Percentiles rank a stretch among this genome's conserved stretches.
These are phyloP conservation scores for Aspergillus jensenii DNA, from an alignment of 2,329 filamentous ascomycete genomes.

Conservation along the genomic window DNA sequence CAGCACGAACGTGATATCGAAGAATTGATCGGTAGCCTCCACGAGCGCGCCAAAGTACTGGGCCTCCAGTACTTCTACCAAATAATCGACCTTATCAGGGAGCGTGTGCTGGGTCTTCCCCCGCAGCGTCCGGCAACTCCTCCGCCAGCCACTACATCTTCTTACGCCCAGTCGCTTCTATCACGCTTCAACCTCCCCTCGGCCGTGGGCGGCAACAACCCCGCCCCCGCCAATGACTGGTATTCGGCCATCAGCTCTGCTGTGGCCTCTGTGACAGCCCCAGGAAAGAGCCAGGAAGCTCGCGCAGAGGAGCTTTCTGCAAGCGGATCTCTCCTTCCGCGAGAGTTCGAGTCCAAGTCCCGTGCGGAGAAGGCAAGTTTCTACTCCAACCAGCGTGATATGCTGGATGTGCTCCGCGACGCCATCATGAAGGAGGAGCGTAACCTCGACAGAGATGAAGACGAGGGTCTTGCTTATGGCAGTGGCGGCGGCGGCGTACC, in stretches of 20 bases:
- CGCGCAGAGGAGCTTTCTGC: constrained; percentile 54
- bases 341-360: constrained; percentile 60
- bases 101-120: constrained; percentile 75
- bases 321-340: constrained; percentile 68
- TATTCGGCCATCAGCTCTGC: constrained; percentile 76
- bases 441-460: constrained; percentile 49
- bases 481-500: constrained; percentile 24
- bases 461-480: constrained; percentile 42
- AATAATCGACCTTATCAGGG: constrained; percentile 69
- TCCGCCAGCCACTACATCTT: constrained; percentile 42
- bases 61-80: constrained; percentile 75
- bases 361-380: constrained; percentile 69
- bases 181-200: constrained; percentile 82
- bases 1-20: constrained; percentile 89
- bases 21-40: constrained; percentile 77
- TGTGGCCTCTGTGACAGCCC: constrained; percentile 60
- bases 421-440: constrained; percentile 78
- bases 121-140: constrained; percentile 54
- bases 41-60: constrained; percentile 73
- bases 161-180: constrained; percentile 78
- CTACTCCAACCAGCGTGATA: constrained; percentile 75
- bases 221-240: constrained; percentile 61
- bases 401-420: constrained; percentile 69
- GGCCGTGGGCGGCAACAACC: constrained; percentile 55
- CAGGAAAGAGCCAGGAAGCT: constrained; percentile 37